These are phyloP conservation scores for Phytopythium montanum DNA, from an alignment of 352 stramenopile genomes.

Conservation along the genomic window DNA sequence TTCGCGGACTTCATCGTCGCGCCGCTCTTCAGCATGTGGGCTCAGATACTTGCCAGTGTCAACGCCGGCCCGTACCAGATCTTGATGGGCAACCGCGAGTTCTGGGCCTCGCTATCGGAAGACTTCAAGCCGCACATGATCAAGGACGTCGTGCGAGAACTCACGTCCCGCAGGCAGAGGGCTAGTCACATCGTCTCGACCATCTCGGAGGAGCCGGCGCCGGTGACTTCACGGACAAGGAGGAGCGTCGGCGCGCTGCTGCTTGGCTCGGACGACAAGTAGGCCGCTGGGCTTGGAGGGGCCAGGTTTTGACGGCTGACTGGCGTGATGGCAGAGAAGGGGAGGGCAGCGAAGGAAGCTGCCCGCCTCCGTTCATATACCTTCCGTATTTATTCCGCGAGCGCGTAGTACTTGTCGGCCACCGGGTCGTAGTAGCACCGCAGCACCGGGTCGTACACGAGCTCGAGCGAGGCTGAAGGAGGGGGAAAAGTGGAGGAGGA, in stretches of 20 bases:
- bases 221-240: conserved; percentile 25
- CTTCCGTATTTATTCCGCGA: conserved; percentile 48
- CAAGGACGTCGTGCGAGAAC: conserved; percentile 65
- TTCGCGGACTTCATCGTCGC: conserved; percentile 95
- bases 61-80: conserved; percentile 64
- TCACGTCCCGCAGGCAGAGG: conserved; percentile 26
- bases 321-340: too few relatives aligned
- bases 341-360: neutral
- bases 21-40: conserved; percentile 85
- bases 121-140: conserved; percentile 87
- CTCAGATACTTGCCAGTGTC: conserved; percentile 72
- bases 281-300: neutral
- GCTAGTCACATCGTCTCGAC: conserved; percentile 20
- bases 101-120: conserved; percentile 72
- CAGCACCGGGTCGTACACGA: conserved; percentile 83
- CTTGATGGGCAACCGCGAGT: conserved; percentile 76
- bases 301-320: neutral
- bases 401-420: conserved; percentile 84
- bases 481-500: neutral
- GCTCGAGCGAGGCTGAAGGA: conserved; percentile 36
- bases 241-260: conserved; percentile 42
- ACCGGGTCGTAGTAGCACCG: conserved; percentile 83
- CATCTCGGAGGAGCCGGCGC: conserved; percentile 24
- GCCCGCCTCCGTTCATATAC: conserved; percentile 5
- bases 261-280: conserved; percentile 40